Evolutionary conservation across 306 rosid species (phyloP).

Genomic region (Lathyrus sativus): DNA sequence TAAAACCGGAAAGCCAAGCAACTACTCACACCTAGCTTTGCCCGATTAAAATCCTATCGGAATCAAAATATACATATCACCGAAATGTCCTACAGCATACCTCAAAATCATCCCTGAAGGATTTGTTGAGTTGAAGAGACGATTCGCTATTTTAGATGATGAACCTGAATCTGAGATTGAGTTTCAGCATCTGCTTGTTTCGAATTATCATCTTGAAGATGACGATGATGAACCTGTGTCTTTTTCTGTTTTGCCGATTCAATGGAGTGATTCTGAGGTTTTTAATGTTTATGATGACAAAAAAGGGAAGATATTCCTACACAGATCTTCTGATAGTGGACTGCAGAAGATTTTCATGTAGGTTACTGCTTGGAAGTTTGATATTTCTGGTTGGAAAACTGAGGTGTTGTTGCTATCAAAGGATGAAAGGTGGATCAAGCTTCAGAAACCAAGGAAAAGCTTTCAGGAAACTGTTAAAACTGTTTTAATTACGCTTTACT

Average conservation of each 20-base stretch:
- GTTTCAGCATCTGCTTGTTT: constrained; percentile 40
- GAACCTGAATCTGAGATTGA: constrained; percentile 55
- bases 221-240: constrained; percentile 52
- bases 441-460: constrained; percentile 72
- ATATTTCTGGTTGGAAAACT: constrained; percentile 54
- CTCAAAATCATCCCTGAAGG: too few species aligned
- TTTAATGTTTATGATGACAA: neutral
- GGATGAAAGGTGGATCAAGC: constrained; percentile 59
- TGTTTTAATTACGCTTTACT: constrained; percentile 58
- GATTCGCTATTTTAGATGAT: constrained; percentile 48
- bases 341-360: constrained; percentile 53
- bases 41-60: too few species aligned
- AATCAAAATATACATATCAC: too few species aligned
- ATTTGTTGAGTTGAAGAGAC: constrained; percentile 28
- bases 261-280: constrained; percentile 55
- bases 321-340: too few species aligned
- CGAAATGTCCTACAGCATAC: too few species aligned
- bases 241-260: constrained; percentile 64
- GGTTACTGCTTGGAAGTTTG: constrained; percentile 75
- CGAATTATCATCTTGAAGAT: constrained; percentile 68
- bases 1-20: too few species aligned
- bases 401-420: constrained; percentile 65
- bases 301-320: constrained; percentile 42
- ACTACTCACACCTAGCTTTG: too few species aligned
- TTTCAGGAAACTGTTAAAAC: constrained; percentile 57